Percentiles rank a stretch among this genome's conserved stretches.
Evolutionary conservation across 257 asterid species (phyloP).

Genomic region (Thymus mandschuricus): DNA sequence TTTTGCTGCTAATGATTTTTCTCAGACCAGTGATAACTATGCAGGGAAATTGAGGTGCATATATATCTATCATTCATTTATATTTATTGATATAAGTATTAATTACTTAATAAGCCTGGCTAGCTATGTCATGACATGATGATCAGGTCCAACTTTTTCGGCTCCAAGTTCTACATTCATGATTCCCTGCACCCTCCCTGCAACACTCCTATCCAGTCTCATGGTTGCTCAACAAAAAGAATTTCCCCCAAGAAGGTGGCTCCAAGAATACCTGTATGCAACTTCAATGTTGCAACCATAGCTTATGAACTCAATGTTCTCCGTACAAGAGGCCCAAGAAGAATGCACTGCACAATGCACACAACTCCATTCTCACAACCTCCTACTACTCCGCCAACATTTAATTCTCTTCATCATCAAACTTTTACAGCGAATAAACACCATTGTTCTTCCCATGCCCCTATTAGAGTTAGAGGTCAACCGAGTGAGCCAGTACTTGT

Average conservation of each 20-base stretch:
- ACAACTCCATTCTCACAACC: slow-evolving; percentile 46
- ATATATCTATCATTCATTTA: too few species aligned
- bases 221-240: slow-evolving; percentile 42
- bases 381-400: slow-evolving; percentile 51
- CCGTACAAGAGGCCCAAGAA: slow-evolving; percentile 75
- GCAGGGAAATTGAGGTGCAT: slow-evolving; percentile 63
- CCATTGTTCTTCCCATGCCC: slow-evolving; percentile 18
- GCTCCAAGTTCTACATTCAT: slow-evolving; percentile 60
- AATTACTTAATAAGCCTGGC: too few species aligned
- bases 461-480: slow-evolving; percentile 10
- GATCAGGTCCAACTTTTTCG: slow-evolving; percentile 67
- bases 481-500: slow-evolving; percentile 32
- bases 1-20: slow-evolving; percentile 57
- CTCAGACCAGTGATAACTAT: slow-evolving; percentile 48
- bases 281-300: slow-evolving; percentile 56
- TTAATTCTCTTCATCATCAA: slow-evolving; percentile 26
- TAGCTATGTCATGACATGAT: background rate
- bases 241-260: slow-evolving; percentile 50
- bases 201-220: slow-evolving; percentile 40
- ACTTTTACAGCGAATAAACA: slow-evolving; percentile 33
- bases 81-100: too few species aligned
- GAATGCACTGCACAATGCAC: slow-evolving; percentile 64
- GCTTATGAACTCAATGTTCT: slow-evolving; percentile 69
- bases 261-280: slow-evolving; percentile 46
- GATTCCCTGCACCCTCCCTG: slow-evolving; percentile 49